Conservation (phyloP, 2,329 filamentous ascomycete species). For the Aspergillus viridinutans region DNA sequence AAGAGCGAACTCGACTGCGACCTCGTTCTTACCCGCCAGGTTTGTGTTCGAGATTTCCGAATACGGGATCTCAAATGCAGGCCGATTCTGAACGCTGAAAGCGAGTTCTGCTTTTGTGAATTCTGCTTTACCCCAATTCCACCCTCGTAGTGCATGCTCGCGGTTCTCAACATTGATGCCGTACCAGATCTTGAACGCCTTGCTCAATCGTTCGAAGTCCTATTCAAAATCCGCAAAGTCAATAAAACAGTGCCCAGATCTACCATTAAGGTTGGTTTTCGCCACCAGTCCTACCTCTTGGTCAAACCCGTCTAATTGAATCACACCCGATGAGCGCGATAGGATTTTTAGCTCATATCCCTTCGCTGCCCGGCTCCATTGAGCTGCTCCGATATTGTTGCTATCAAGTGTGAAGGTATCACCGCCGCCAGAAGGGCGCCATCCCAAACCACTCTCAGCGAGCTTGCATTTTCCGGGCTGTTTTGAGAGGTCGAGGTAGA, state of each 20-base stretch:
- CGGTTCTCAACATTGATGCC: slow-evolving; percentile 86
- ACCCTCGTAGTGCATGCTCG: slow-evolving; percentile 91
- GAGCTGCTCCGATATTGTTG: slow-evolving; percentile 76
- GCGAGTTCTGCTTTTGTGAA: slow-evolving; percentile 91
- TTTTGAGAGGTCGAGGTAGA: slow-evolving; percentile 92
- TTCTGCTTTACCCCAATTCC: slow-evolving; percentile 99
- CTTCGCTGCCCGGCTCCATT: slow-evolving; percentile 91
- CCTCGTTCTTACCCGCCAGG: slow-evolving; percentile 93
- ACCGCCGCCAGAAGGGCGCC: slow-evolving; percentile 83
- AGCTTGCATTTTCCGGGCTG: slow-evolving; percentile 90
- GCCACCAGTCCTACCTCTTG: slow-evolving; percentile 58
- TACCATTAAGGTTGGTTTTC: not conserved
- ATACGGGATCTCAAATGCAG: slow-evolving; percentile 95
- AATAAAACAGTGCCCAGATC: not conserved
- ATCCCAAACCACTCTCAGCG: slow-evolving; percentile 88
- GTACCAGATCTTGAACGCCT: slow-evolving; percentile 98
- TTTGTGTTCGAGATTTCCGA: slow-evolving; percentile 98
- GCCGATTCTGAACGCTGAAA: slow-evolving; percentile 95
- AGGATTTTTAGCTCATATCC: slow-evolving; percentile 93
- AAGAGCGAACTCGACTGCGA: slow-evolving; percentile 88
- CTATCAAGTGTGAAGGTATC: slow-evolving; percentile 92
- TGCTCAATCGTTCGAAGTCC: slow-evolving; percentile 85
- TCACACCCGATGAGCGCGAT: slow-evolving; percentile 75
- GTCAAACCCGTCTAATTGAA: slow-evolving; percentile 92
- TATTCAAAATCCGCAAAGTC: slow-evolving; percentile 30